A percentile compares a stretch with the other conserved stretches of the same genome.
Conservation (phyloP, 768 basidiomycete species). For the Termitomyces sp. region DNA sequence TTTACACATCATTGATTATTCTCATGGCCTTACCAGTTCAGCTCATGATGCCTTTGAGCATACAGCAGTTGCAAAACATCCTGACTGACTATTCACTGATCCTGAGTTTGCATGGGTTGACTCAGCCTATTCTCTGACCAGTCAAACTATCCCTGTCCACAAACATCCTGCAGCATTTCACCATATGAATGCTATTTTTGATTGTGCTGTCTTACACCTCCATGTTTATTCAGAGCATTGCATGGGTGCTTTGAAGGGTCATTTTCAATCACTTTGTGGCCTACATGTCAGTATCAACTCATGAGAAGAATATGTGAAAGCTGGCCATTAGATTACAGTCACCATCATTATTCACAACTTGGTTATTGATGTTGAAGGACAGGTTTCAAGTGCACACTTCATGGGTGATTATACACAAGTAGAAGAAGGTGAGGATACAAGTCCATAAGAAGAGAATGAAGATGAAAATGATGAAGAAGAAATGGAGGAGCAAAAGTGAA, state of each 20-base stretch:
- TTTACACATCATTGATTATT: constrained; percentile 27
- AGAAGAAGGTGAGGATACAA: not conserved
- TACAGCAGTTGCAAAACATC: constrained; percentile 21
- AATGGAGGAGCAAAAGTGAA: not conserved
- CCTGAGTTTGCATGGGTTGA: not conserved
- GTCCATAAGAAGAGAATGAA: not conserved
- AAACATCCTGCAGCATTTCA: not conserved
- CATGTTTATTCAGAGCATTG: not conserved
- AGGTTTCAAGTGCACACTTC: not conserved
- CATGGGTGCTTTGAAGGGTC: not conserved
- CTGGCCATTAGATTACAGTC: not conserved
- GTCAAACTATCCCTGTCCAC: not conserved
- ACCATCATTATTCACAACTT: not conserved
- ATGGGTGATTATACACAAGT: not conserved
- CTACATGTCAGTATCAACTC: not conserved
- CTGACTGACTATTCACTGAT: not conserved
- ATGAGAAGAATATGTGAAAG: not conserved
- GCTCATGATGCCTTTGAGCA: constrained; percentile 32
- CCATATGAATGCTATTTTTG: not conserved
- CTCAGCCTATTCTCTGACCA: not conserved
- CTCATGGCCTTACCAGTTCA: constrained; percentile 28
- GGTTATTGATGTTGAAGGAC: not conserved
- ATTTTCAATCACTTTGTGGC: not conserved
- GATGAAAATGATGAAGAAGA: not conserved
- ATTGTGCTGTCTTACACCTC: not conserved